Conservation (phyloP, 1,139 yeast genomes). For the Fermentozyma sake region DNA sequence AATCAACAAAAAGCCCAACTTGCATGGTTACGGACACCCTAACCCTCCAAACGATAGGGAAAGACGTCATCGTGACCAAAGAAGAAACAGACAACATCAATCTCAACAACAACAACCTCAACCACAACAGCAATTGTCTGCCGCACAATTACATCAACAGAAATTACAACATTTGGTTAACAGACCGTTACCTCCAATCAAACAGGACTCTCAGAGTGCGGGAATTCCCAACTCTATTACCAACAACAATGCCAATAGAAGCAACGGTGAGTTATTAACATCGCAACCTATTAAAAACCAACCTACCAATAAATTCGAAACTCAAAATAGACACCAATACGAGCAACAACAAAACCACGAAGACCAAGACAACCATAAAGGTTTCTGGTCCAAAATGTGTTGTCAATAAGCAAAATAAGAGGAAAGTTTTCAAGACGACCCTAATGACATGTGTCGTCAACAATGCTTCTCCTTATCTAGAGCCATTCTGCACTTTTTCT, state of each 20-base stretch:
- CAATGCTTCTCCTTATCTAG: too few species aligned
- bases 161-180: constrained; percentile 49
- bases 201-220: constrained; percentile 33
- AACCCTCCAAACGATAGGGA: constrained; percentile 38
- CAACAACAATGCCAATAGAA: constrained; percentile 11
- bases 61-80: constrained; percentile 38
- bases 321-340: constrained; percentile 29
- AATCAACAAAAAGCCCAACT: constrained; percentile 80
- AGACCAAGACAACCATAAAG: constrained; percentile 32
- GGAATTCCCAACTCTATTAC: constrained; percentile 11
- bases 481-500: too few species aligned
- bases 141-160: constrained; percentile 47
- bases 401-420: constrained; percentile 25
- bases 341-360: constrained; percentile 36
- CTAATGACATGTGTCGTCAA: too few species aligned
- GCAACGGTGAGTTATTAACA: constrained; percentile 10
- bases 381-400: constrained; percentile 44
- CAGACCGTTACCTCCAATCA: constrained; percentile 49
- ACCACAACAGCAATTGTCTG: constrained; percentile 29
- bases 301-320: constrained; percentile 15
- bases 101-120: constrained; percentile 18
- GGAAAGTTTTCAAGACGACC: too few species aligned
- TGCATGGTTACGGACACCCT: constrained; percentile 83
- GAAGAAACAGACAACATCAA: constrained; percentile 40
- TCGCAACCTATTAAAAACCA: constrained; percentile 13